Percentiles rank a stretch among this genome's conserved stretches.
Conservation (phyloP, 1,139 yeast species). For the Suhomyces yuchorum region DNA sequence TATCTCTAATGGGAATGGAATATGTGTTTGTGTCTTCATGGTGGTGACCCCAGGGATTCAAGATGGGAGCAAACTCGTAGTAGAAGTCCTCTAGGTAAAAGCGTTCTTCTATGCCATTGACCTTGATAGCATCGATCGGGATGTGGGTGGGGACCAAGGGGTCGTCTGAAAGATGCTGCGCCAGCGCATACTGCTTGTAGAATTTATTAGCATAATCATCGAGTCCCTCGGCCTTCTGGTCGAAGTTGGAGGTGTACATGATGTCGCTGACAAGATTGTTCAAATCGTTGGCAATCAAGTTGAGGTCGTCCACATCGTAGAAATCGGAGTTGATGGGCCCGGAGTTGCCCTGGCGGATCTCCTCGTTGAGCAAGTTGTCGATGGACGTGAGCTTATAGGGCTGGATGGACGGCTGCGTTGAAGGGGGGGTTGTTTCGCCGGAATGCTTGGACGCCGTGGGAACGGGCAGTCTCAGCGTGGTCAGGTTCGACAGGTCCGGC, state of each 20-base stretch:
- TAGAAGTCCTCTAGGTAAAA: slow-evolving; percentile 22
- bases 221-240: slow-evolving; percentile 2
- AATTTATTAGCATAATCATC: slow-evolving; percentile 11
- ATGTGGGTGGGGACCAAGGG: slow-evolving; percentile 13
- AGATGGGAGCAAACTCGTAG: slow-evolving; percentile 19
- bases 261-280: slow-evolving; percentile 23
- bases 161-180: slow-evolving; percentile 6
- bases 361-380: slow-evolving; percentile 8
- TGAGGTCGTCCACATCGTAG: slow-evolving; percentile 19
- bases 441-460: not conserved
- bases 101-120: slow-evolving; percentile 18
- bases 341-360: not conserved
- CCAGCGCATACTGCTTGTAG: slow-evolving; percentile 4
- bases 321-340: slow-evolving; percentile 5
- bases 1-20: slow-evolving; percentile 22
- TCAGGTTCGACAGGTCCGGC: slow-evolving; percentile 7
- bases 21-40: slow-evolving; percentile 16
- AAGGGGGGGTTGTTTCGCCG: not conserved
- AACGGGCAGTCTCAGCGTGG: slow-evolving; percentile 3
- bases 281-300: slow-evolving; percentile 20
- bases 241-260: slow-evolving; percentile 17
- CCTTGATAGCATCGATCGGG: slow-evolving; percentile 16
- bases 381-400: slow-evolving; percentile 6
- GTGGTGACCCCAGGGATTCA: slow-evolving; percentile 23
- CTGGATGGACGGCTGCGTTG: not conserved